Percentiles rank a stretch among this genome's conserved stretches.
phyloP scores from a whole-genome alignment of 2,329 filamentous ascomycete species.

The Ophiostoma perfectum region DNA sequence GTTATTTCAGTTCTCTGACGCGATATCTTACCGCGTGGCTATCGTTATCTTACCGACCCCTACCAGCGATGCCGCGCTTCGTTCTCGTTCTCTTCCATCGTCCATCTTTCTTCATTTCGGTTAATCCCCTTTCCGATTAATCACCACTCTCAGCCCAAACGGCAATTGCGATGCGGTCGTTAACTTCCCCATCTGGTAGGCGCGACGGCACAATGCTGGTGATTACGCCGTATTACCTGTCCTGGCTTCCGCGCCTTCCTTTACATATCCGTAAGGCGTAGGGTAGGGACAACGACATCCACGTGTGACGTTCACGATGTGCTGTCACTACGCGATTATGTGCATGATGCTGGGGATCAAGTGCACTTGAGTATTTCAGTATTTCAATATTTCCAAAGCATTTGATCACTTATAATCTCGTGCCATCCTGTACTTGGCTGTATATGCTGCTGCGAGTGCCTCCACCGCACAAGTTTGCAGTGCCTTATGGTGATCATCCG shows the following conservation, averaged over 20 bases:
- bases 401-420: too few species aligned
- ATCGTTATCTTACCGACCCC: neutral
- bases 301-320: neutral
- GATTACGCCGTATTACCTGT: constrained; percentile 21
- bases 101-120: neutral
- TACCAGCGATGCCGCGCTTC: constrained; percentile 1
- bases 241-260: constrained; percentile 3
- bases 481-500: too few species aligned
- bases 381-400: too few species aligned
- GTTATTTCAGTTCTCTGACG: neutral
- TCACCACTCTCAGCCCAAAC: neutral
- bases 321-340: neutral
- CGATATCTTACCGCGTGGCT: neutral
- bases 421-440: too few species aligned
- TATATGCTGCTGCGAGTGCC: too few species aligned
- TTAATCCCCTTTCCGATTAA: too few species aligned
- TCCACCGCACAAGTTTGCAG: too few species aligned
- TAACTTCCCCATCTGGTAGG: constrained; percentile 21
- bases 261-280: neutral
- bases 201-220: constrained; percentile 16
- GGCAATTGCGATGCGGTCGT: constrained; percentile 12
- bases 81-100: neutral
- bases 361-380: too few species aligned
- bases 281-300: neutral
- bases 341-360: too few species aligned